Percentiles rank a stretch among this genome's conserved stretches.
Conservation (phyloP, 2,329 filamentous ascomycete species). For the Alternaria alternata region DNA sequence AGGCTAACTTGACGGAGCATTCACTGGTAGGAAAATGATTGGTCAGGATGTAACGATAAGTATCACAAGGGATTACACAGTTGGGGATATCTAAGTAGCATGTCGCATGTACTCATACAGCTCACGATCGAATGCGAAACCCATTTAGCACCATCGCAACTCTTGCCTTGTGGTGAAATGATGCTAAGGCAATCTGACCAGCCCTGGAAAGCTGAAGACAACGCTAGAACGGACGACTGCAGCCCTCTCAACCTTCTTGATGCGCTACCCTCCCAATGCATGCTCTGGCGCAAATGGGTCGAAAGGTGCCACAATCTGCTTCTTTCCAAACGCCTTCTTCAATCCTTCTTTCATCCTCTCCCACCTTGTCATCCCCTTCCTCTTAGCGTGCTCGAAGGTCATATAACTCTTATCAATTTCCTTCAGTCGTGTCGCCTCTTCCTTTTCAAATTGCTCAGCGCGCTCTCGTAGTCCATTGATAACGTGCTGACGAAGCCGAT, state of each 20-base stretch:
- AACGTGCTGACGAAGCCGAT: background rate
- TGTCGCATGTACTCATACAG: background rate
- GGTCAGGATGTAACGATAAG: background rate
- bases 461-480: conserved; percentile 1
- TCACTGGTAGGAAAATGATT: too few relatives aligned
- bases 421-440: conserved; percentile 14
- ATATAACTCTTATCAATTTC: conserved; percentile 1
- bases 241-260: background rate
- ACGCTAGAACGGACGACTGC: background rate
- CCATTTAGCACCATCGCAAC: background rate
- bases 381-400: conserved; percentile 7
- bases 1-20: too few relatives aligned
- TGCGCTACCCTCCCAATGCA: background rate
- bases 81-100: too few relatives aligned
- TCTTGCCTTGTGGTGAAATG: background rate
- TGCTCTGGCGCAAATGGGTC: conserved; percentile 15
- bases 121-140: background rate
- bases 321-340: conserved; percentile 14
- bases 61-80: background rate
- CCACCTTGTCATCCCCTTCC: conserved; percentile 13
- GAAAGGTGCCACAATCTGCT: conserved; percentile 11
- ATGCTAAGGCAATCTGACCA: background rate
- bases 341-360: conserved; percentile 1
- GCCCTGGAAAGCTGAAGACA: rapidly evolving
- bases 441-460: conserved; percentile 10